Evolutionary conservation across 148 eudicot species (phyloP), one percentile per base, ranked within the genome.

Genomic region (Rhododendron griersonianum): DNA sequence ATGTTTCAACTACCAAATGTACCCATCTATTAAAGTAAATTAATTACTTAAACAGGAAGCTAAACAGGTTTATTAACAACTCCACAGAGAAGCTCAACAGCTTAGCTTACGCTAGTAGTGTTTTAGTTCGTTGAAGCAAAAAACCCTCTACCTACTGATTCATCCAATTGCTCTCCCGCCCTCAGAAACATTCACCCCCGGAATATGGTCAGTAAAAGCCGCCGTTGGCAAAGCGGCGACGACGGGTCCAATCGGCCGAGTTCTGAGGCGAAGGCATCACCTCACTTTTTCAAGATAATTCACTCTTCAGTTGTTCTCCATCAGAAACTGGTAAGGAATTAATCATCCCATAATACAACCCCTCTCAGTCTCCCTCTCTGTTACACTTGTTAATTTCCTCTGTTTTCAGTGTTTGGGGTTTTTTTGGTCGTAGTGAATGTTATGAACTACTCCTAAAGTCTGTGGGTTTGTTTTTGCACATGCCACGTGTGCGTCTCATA

Each of bases 241-340:
- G 44, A 6, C n/a, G 3, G 69, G 37, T 8, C 45, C 0, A 55
- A 25, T 25, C 48, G 23, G 77, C 25, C n/a, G 37, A 83, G 13
- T 57, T 21, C 75, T 80, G 44, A 59, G 59, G 33, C 19, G 51
- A 86, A 51, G 53, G 65, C 21, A 15, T 2, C 80, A 37, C 82
- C 63, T 3, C 84, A 86, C 19, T 86, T 86, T 51, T 81, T 81
- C 80, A 86, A 81, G 80, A 81, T 80, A 67, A 80, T 86, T 3
- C 39, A 55, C 37, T 18, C 11, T 67, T 33, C 69, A 23, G 81
- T 7, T 35, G 76, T 50, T 86, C 73, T 19, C 5, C 21, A 71
- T 48, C 25, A 33, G 0, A 86, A 81, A 57, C 74, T 86, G 81
- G 88, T 86, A 25, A 80, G 78, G 53, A n/a, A 28, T 41, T 41